Conservation (phyloP, 129 eudicot genomes). For the Flaveria robusta region DNA sequence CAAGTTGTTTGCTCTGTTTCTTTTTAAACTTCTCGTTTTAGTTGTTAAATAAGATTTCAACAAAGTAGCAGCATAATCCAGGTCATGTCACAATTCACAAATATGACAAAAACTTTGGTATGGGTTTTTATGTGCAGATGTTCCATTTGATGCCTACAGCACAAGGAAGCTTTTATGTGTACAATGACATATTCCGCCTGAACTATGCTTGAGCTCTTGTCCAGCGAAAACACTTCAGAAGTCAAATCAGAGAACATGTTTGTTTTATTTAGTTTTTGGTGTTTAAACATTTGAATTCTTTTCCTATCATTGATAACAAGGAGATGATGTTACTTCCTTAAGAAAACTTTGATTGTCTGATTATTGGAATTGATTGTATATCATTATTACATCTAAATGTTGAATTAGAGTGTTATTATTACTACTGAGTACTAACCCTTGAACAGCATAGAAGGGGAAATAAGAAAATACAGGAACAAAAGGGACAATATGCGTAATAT, state of each 20-base stretch:
- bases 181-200: conserved; percentile 65
- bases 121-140: conserved; percentile 49
- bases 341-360: conserved; percentile 26
- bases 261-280: conserved; percentile 25
- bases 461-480: background rate
- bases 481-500: background rate
- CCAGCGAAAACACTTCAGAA: background rate
- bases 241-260: background rate
- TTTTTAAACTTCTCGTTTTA: background rate
- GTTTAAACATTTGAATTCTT: conserved; percentile 32
- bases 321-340: conserved; percentile 22
- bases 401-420: conserved; percentile 1
- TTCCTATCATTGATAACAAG: conserved; percentile 29
- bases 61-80: conserved; percentile 7
- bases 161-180: conserved; percentile 73
- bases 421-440: background rate
- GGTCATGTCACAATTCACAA: background rate
- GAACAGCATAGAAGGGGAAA: background rate
- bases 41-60: background rate
- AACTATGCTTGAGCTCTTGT: conserved; percentile 50
- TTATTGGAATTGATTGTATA: conserved; percentile 30
- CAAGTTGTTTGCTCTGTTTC: background rate
- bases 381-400: conserved; percentile 6
- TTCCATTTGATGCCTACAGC: conserved; percentile 85
- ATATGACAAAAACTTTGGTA: background rate